Evolutionary conservation across 805 yeast species (phyloP), one percentile per base, ranked within the genome.

Genomic region (Candida khao-thaluensis): DNA sequence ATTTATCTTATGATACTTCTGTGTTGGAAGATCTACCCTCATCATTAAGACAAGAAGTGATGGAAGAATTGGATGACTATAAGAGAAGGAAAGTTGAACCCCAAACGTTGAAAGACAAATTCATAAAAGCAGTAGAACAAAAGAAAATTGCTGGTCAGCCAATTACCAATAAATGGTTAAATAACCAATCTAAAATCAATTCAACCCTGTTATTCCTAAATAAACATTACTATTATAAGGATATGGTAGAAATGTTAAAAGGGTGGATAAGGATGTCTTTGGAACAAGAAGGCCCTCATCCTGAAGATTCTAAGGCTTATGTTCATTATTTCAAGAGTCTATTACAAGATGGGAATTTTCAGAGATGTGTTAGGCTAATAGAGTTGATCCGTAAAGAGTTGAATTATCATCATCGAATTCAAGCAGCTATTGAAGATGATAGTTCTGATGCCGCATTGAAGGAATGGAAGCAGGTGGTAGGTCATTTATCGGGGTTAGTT

Each of bases 1-100:
- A 48, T 44, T 52, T 53, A 3, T 50, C 66, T 2, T 65, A 64
- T 42, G 72, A 69, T 41, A 55, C 60, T 7, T 55, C 64, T 0
- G 57, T 69, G 7, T 42, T 69, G 18, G 51, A 62, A 17, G 72
- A 64, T 40, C 49, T 69, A 5, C 74, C 74, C 0, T 58, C 71
- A 0, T 59, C 62, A 5, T 49, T 69, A 9, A 53, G 61, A 36
- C 44, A 59, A 7, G 71, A 68, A 37, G 66, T 68, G 5, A 37
- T 62, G 33, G 59, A 59, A 35, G 72, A 68, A 25, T 40, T 62
- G 24, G 64, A 60, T 28, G 52, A 58, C 40, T 59, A 52, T 30
- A 54, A 52, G 17, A 54, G 56, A 37, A 42, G 53, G n/a, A 58
- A 56, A 38, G 45, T 48, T 20, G 57, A 54, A 24, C 42, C 57